Evolutionary conservation across 2,329 filamentous ascomycete genomes (phyloP).

Genomic region (Ophiostoma fasciatum): DNA sequence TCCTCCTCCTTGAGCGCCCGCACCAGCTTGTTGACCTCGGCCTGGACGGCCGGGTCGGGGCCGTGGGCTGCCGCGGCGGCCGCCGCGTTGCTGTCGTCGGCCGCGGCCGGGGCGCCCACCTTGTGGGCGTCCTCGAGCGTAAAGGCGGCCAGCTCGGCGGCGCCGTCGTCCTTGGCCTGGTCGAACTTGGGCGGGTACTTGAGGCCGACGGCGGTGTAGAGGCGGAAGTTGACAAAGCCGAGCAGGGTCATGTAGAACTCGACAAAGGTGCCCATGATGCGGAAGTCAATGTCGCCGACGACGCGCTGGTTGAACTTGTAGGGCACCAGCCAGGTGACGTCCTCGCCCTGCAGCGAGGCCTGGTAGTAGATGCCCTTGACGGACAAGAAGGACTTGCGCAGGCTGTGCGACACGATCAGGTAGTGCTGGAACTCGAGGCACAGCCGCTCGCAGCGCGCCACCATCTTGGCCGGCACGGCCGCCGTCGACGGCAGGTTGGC

Average conservation of each 20-base stretch:
- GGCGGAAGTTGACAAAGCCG: constrained; percentile 87
- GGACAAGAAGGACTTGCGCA: constrained; percentile 91
- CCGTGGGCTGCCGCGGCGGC: constrained; percentile 22
- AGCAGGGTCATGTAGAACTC: constrained; percentile 97
- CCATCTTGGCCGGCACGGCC: constrained; percentile 85
- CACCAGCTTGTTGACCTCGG: constrained; percentile 54
- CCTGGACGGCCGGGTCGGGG: constrained; percentile 47
- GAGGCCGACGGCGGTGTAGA: constrained; percentile 82
- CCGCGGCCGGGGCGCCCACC: constrained; percentile 37
- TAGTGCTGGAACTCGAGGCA: constrained; percentile 97
- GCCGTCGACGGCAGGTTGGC: constrained; percentile 86
- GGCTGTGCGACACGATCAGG: constrained; percentile 76
- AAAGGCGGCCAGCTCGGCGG: constrained; percentile 82
- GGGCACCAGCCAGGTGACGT: constrained; percentile 91
- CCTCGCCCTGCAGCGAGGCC: constrained; percentile 91
- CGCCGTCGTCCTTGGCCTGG: constrained; percentile 68
- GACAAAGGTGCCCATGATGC: constrained; percentile 98
- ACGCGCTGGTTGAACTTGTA: constrained; percentile 97
- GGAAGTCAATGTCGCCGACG: constrained; percentile 88
- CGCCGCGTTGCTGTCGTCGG: constrained; percentile 14
- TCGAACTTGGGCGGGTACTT: constrained; percentile 97
- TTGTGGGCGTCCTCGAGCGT: constrained; percentile 64
- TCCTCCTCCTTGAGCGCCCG: constrained; percentile 43
- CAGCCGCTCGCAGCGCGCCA: constrained; percentile 83
- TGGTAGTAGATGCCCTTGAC: constrained; percentile 99